Base-by-base conservation (phyloP, 2,329 filamentous ascomycete species). In the Sporothrix pseudoabietina region DNA sequence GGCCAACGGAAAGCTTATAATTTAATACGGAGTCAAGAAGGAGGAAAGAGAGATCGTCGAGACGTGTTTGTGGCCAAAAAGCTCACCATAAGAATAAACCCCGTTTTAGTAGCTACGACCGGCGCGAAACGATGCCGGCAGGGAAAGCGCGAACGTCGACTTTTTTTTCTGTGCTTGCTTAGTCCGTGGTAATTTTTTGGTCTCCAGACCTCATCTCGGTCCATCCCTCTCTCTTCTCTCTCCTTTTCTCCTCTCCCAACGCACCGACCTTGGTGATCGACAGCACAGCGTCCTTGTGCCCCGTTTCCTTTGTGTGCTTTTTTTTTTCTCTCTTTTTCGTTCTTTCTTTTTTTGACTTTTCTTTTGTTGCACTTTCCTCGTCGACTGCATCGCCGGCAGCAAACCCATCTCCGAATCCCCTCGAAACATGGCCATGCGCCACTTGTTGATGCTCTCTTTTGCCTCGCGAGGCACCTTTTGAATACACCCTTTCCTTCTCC, bases 381-480 rank as follows among this genome's bases (percentile, higher is more conserved):
- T 66, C 61, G 61, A 66, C 61, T n/a, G 55, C 61, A 14, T 63
- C 12, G 10, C n/a, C 12, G 32, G 7, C 61, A 22, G 4, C 35
- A 4, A 44, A 44, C 1, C 35, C 19, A 39, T 8, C 35, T 47
- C 47, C n/a, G 12, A 47, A 39, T 32, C 14, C 12, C 47, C 30
- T 41, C 32, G 55, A 70, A 57, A 57, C 30, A 74, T 72, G 71
- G 71, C 73, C 70, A 54, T 69, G 69, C 57, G 65, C 71, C 59
- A 30, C 26, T 19, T 47, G 61, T 44, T 47, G 32, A 59, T 71
- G 57, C 57, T 70, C 47, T 69, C 41, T n/a, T 55, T 52, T 72
- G 65, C 68, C 52, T 52, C 59, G 44, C 52, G 70, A 66, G 69
- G 73, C 73, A 26, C 19, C 44, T 52, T 63, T n/a, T 69, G 8